Evolutionary conservation across 768 basidiomycete species (phyloP), one percentile per base, ranked within the genome.

Genomic region (Gloeopeniophorella convolvens): DNA sequence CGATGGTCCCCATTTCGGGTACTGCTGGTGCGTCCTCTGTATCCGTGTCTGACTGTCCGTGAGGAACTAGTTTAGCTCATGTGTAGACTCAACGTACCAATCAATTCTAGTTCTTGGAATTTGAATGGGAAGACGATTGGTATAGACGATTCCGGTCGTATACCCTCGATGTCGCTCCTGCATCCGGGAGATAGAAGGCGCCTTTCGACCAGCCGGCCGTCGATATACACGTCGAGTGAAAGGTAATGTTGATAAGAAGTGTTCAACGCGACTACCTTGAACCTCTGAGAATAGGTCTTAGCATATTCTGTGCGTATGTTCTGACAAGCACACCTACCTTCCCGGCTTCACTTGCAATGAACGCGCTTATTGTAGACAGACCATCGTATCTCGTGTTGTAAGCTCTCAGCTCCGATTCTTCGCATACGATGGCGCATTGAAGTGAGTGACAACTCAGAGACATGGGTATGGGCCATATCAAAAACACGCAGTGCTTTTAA

Each of bases 1-100:
- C 51, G 10, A 53, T 53, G 3, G 45, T 48, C 10, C 51, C 46
- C 46, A 48, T 53, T 20, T 53, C 51, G 3, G 46, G 23, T 1
- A 37, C 41, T 28, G 35, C 30, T 8, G 51, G 51, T 7, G 42
- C 42, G 16, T 53, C n/a, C 28, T 53, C 51, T 24, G 39, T 0
- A 23, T 53, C 51, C 3, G 46, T 45, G 20, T 53, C 51, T 53
- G 10, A 8, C 24, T 16, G 6, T 24, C 8, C 3, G 36, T 51
- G 32, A 46, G 26, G 35, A 20, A 5, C 23, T 2, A 1, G 5
- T 16, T 24, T 18, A 1, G 27, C 2, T 21, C 9, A 3, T 9
- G 3, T 3, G 2, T 9, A 2, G 24, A 35, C 15, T 2, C 13
- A 28, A 39, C 51, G 20, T 32, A 53, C 51, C 51, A n/a, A 53